Conservation (phyloP, 2,329 filamentous ascomycete genomes). For the Penicillium hordei region DNA sequence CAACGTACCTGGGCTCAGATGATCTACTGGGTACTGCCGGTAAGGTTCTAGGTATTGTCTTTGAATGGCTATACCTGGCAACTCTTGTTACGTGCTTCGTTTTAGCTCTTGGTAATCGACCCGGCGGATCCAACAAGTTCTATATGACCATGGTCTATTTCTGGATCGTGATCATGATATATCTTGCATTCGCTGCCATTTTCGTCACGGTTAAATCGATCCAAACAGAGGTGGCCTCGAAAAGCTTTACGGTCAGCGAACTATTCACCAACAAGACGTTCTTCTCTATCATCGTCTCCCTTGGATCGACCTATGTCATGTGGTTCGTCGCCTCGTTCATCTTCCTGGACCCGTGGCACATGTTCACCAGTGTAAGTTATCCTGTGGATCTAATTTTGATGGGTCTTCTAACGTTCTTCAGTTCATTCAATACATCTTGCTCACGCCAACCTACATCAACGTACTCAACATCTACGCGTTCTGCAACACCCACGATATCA, state of each 20-base stretch:
- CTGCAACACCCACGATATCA: constrained; percentile 97
- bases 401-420: constrained; percentile 30
- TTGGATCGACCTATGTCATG: constrained; percentile 87
- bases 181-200: constrained; percentile 90
- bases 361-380: constrained; percentile 71
- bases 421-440: constrained; percentile 88
- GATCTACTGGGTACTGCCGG: constrained; percentile 74
- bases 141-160: constrained; percentile 99
- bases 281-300: constrained; percentile 88
- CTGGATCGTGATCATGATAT: constrained; percentile 94
- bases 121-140: constrained; percentile 86
- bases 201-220: constrained; percentile 92
- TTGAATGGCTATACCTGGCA: constrained; percentile 93
- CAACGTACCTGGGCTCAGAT: constrained; percentile 71
- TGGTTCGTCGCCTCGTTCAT: constrained; percentile 89
- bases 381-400: neutral
- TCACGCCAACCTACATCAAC: constrained; percentile 96
- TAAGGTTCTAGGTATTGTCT: constrained; percentile 79
- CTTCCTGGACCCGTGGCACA: constrained; percentile 99
- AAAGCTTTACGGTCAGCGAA: constrained; percentile 65
- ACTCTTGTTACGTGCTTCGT: constrained; percentile 94
- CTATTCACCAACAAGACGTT: constrained; percentile 88
- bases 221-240: constrained; percentile 63
- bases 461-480: constrained; percentile 99
- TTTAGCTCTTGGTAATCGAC: constrained; percentile 87